These are phyloP conservation scores for Monosporascus sp. DNA, from an alignment of 2,329 filamentous ascomycete genomes.

Conservation along the genomic window DNA sequence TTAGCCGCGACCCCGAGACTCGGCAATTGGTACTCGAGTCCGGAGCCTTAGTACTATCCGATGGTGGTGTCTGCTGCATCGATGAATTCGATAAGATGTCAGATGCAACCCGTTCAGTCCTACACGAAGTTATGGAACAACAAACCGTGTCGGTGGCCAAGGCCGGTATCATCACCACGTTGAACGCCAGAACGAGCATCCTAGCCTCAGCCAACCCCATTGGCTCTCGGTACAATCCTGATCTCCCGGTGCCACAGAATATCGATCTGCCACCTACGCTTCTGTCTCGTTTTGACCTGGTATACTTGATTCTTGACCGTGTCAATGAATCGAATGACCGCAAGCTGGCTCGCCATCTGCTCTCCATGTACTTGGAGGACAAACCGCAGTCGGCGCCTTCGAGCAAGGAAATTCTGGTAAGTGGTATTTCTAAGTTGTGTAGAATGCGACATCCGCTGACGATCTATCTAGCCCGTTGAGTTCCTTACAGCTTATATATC, in stretches of 20 bases:
- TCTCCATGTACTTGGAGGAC: conserved; percentile 96
- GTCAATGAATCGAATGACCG: conserved; percentile 88
- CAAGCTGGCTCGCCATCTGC: conserved; percentile 81
- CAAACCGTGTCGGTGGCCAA: conserved; percentile 82
- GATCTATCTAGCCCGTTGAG: conserved; percentile 65
- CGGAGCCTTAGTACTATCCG: conserved; percentile 71
- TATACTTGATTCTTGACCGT: conserved; percentile 92
- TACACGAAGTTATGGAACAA: conserved; percentile 86
- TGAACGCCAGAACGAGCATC: conserved; percentile 93
- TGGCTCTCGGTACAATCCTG: conserved; percentile 94
- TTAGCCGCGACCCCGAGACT: conserved; percentile 74
- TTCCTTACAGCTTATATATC: conserved; percentile 97
- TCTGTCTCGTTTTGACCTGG: conserved; percentile 91
- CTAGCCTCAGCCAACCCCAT: conserved; percentile 97
- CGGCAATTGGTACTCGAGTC: conserved; percentile 76
- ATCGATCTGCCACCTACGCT: conserved; percentile 95
- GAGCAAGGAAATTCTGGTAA: conserved; percentile 72
- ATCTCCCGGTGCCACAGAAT: conserved; percentile 92
- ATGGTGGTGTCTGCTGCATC: conserved; percentile 79
- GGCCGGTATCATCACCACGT: conserved; percentile 91
- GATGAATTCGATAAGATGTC: conserved; percentile 88
- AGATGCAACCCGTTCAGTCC: conserved; percentile 69
- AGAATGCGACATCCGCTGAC: conserved; percentile 19
- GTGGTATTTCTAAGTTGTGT: conserved; percentile 24
- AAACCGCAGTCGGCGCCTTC: conserved; percentile 76